Conservation (phyloP, 371 early-diverging fungal genomes). For the Encephalitozoon romaleae region DNA sequence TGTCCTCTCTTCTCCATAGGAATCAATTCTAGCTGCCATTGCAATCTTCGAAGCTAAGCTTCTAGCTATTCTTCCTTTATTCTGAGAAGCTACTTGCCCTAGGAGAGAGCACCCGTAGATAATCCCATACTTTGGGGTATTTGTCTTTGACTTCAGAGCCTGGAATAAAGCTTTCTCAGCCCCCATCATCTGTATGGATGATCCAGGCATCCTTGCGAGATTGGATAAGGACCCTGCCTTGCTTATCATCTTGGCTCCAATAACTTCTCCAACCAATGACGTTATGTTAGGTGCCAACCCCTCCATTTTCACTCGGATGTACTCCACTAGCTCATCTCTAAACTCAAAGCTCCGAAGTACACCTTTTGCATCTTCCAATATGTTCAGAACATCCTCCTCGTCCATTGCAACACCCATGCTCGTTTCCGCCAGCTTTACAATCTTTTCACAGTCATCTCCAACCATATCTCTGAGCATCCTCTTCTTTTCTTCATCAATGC, state of each 20-base stretch:
- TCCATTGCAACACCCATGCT: slow-evolving; percentile 86
- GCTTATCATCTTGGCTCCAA: slow-evolving; percentile 77
- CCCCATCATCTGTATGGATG: slow-evolving; percentile 87
- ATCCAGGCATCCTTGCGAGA: slow-evolving; percentile 78
- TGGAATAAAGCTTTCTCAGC: slow-evolving; percentile 92
- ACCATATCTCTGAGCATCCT: not conserved
- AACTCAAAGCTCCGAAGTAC: slow-evolving; percentile 74
- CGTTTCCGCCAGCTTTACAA: slow-evolving; percentile 72
- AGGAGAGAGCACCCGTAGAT: slow-evolving; percentile 79
- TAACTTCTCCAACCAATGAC: slow-evolving; percentile 75
- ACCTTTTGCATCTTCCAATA: slow-evolving; percentile 69
- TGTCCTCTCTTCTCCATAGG: slow-evolving; percentile 61
- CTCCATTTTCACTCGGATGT: slow-evolving; percentile 77
- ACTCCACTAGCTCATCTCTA: slow-evolving; percentile 73
- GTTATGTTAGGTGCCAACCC: slow-evolving; percentile 82
- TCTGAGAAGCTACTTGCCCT: slow-evolving; percentile 71
- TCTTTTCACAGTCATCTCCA: slow-evolving; percentile 42
- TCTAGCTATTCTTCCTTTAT: slow-evolving; percentile 82
- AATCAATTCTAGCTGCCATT: slow-evolving; percentile 81
- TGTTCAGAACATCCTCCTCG: slow-evolving; percentile 75
- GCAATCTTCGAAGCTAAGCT: slow-evolving; percentile 80
- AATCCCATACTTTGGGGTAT: slow-evolving; percentile 90
- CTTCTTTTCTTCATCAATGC: slow-evolving; percentile 2
- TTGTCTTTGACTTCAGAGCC: slow-evolving; percentile 78
- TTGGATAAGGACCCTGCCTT: slow-evolving; percentile 80